Evolutionary conservation across 148 eudicot species (phyloP).

Genomic region (Drosera capensis): DNA sequence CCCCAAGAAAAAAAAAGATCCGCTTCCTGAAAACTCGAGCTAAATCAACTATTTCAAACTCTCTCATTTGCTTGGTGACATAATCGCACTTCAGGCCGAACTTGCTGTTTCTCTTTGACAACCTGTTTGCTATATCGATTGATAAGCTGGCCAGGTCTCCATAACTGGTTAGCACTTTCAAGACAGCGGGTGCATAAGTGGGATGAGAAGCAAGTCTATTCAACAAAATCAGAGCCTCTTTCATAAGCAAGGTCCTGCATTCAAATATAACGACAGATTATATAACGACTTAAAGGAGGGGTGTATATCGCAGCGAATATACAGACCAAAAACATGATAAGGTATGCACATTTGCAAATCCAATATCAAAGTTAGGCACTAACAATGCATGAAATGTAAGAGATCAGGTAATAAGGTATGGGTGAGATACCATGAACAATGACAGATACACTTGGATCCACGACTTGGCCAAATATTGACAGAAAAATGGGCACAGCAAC

Average conservation of each 20-base stretch:
- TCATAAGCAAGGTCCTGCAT: conserved; percentile 78
- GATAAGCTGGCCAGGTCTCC: conserved; percentile 51
- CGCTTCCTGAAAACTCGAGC: conserved; percentile 50
- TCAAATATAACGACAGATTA: no score
- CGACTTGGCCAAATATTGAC: no score
- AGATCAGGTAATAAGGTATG: no score
- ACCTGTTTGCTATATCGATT: conserved; percentile 45
- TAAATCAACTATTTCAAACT: conserved; percentile 53
- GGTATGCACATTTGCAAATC: no score
- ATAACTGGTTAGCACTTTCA: conserved; percentile 41
- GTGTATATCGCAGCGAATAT: no score
- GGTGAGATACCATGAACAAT: no score
- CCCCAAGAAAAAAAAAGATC: conserved; percentile 41
- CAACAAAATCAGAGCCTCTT: conserved; percentile 66
- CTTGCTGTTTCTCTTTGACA: conserved; percentile 34
- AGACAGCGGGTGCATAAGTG: conserved; percentile 34
- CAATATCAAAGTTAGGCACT: no score
- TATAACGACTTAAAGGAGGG: no score
- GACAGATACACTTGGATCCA: no score
- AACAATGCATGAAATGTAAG: no score
- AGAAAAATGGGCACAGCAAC: no score
- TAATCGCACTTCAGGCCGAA: conserved; percentile 29
- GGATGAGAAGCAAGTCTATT: conserved; percentile 78
- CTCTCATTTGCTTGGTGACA: conserved; percentile 38
- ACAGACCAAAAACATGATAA: no score